Conservation (phyloP, 805 yeast species). For the Peterozyma toletana region DNA sequence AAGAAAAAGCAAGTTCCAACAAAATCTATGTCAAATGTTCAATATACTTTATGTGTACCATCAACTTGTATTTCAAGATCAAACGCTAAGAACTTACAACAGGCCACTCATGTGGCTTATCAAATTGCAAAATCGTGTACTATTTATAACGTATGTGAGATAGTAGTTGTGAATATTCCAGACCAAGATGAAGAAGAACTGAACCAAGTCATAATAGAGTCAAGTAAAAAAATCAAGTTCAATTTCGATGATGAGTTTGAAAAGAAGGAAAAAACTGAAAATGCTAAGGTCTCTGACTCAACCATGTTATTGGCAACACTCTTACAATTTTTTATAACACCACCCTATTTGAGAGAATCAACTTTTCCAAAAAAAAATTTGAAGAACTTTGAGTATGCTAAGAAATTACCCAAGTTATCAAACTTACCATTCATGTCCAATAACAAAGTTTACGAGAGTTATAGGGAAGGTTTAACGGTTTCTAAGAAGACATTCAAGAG, state of each 20-base stretch:
- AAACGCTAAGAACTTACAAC: slow-evolving; percentile 61
- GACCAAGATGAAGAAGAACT: slow-evolving; percentile 14
- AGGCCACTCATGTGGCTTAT: slow-evolving; percentile 65
- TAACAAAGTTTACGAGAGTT: slow-evolving; percentile 26
- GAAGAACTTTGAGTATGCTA: slow-evolving; percentile 54
- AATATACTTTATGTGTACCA: slow-evolving; percentile 66
- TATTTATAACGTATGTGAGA: slow-evolving; percentile 63
- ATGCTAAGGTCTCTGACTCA: slow-evolving; percentile 21
- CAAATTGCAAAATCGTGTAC: slow-evolving; percentile 76
- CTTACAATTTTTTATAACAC: slow-evolving; percentile 77
- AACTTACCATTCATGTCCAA: slow-evolving; percentile 68
- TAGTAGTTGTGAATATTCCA: slow-evolving; percentile 57
- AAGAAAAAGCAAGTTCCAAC: neutral
- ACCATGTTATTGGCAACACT: slow-evolving; percentile 58
- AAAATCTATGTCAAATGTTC: slow-evolving; percentile 10
- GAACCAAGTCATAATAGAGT: slow-evolving; percentile 15
- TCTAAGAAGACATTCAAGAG: slow-evolving; percentile 31
- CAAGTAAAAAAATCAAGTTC: slow-evolving; percentile 14
- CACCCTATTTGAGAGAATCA: slow-evolving; percentile 66
- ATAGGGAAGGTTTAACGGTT: slow-evolving; percentile 60
- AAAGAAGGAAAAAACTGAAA: slow-evolving; percentile 9
- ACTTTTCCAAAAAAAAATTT: slow-evolving; percentile 43
- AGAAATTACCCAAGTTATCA: slow-evolving; percentile 62
- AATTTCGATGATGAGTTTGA: slow-evolving; percentile 14
- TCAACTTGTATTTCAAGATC: slow-evolving; percentile 48